Percentiles rank a stretch among this genome's conserved stretches.
These are phyloP conservation scores for Pulveroboletus ravenelii DNA, from an alignment of 768 basidiomycete species.

Conservation along the genomic window DNA sequence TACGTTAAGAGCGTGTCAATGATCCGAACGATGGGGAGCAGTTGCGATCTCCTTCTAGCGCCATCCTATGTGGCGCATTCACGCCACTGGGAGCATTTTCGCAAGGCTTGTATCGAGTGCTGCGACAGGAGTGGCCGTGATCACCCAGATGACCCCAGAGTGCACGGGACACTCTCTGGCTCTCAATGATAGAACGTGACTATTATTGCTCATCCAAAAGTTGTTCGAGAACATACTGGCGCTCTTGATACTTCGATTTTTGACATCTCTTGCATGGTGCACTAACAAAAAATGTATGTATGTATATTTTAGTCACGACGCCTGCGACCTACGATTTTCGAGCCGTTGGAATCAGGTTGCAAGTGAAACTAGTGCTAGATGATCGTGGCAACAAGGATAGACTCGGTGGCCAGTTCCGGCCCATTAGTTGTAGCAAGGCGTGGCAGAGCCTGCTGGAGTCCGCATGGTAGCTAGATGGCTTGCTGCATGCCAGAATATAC, in stretches of 20 bases:
- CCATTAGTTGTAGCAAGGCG: background rate
- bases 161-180: conserved; percentile 15
- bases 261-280: background rate
- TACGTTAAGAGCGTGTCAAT: conserved; percentile 8
- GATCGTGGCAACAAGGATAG: background rate
- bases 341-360: background rate
- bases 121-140: conserved; percentile 20
- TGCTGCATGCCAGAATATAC: conserved; percentile 1
- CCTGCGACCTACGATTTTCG: background rate
- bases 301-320: background rate
- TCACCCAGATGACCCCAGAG: conserved; percentile 23
- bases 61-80: conserved; percentile 27
- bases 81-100: conserved; percentile 28
- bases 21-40: conserved; percentile 7
- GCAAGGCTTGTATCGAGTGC: conserved; percentile 23
- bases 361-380: background rate
- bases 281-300: background rate
- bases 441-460: conserved; percentile 14
- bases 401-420: background rate
- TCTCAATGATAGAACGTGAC: conserved; percentile 12
- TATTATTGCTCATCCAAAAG: background rate
- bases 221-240: background rate
- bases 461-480: conserved; percentile 9
- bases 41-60: conserved; percentile 1
- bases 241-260: background rate